phyloP scores from a whole-genome alignment of 2,329 filamentous ascomycete genomes.

The Xylariaceae sp. region DNA sequence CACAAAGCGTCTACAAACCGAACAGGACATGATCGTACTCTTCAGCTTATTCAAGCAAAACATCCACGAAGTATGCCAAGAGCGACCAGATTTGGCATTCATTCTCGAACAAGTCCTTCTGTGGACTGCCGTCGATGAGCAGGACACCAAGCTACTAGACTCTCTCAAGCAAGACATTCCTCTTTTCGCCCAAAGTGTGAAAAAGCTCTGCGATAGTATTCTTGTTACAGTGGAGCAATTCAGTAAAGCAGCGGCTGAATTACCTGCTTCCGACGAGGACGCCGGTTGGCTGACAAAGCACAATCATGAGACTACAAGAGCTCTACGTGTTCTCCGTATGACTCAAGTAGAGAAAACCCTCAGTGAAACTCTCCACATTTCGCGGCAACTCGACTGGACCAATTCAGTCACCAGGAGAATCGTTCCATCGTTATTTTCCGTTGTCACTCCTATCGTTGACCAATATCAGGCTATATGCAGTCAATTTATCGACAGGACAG shows the following conservation, averaged over 20 bases:
- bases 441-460: slow-evolving; percentile 65
- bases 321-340: slow-evolving; percentile 58
- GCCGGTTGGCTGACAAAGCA: slow-evolving; percentile 58
- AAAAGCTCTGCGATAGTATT: slow-evolving; percentile 67
- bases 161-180: slow-evolving; percentile 27
- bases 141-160: slow-evolving; percentile 15
- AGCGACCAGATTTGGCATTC: slow-evolving; percentile 59
- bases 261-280: slow-evolving; percentile 59
- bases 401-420: slow-evolving; percentile 38
- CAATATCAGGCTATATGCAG: slow-evolving; percentile 66
- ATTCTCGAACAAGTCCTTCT: slow-evolving; percentile 61
- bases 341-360: slow-evolving; percentile 47
- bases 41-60: slow-evolving; percentile 36
- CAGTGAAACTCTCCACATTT: slow-evolving; percentile 19
- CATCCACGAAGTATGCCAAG: slow-evolving; percentile 41
- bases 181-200: slow-evolving; percentile 54
- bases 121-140: slow-evolving; percentile 51
- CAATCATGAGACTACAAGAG: slow-evolving; percentile 47
- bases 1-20: slow-evolving; percentile 30
- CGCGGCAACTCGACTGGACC: slow-evolving; percentile 36
- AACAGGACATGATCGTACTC: slow-evolving; percentile 33
- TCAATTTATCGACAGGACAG: slow-evolving; percentile 54
- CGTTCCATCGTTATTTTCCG: slow-evolving; percentile 56
- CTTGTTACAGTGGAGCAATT: slow-evolving; percentile 76
- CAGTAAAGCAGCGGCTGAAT: slow-evolving; percentile 49